A percentile compares a stretch with the other conserved stretches of the same genome.
phyloP scores from a whole-genome alignment of 1,139 yeast species.

The Magnusiomyces suaveolens region DNA sequence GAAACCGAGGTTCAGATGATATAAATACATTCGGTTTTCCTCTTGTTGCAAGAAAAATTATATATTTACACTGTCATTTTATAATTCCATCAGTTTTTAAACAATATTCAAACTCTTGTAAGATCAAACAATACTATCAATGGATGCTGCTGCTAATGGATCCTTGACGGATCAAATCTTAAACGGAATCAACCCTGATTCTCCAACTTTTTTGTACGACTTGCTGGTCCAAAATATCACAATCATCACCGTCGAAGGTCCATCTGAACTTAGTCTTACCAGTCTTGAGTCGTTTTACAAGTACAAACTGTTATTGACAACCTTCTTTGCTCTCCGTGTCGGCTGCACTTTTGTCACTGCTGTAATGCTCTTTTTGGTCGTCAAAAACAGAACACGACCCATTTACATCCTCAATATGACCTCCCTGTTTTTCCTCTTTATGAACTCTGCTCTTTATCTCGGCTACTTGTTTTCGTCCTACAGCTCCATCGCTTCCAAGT shows the following conservation, averaged over 20 bases:
- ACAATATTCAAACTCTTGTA: too few species aligned
- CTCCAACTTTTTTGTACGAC: not conserved
- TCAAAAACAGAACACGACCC: slow-evolving; percentile 39
- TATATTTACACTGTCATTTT: too few species aligned
- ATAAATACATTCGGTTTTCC: too few species aligned
- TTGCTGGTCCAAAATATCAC: slow-evolving; percentile 8
- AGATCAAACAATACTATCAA: too few species aligned
- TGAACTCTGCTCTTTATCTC: slow-evolving; percentile 53
- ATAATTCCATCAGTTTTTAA: too few species aligned
- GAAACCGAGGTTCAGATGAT: too few species aligned
- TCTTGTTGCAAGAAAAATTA: too few species aligned
- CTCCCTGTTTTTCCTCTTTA: slow-evolving; percentile 44
- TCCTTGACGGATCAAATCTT: too few species aligned
- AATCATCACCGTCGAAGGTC: slow-evolving; percentile 9
- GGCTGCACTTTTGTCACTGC: slow-evolving; percentile 34
- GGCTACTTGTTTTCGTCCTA: slow-evolving; percentile 46
- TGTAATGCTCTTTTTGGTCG: slow-evolving; percentile 17
- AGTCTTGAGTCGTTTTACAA: slow-evolving; percentile 32
- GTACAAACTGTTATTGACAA: slow-evolving; percentile 29
- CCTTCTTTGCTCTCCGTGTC: slow-evolving; percentile 32
- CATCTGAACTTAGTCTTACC: not conserved
- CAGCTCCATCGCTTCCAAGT: slow-evolving; percentile 40
- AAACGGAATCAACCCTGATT: too few species aligned
- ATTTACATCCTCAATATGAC: slow-evolving; percentile 59
- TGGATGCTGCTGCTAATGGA: too few species aligned